Percentiles rank a stretch among this genome's conserved stretches.
Evolutionary conservation across 768 basidiomycete genomes (phyloP).

Genomic region (Psilocybe cubensis): DNA sequence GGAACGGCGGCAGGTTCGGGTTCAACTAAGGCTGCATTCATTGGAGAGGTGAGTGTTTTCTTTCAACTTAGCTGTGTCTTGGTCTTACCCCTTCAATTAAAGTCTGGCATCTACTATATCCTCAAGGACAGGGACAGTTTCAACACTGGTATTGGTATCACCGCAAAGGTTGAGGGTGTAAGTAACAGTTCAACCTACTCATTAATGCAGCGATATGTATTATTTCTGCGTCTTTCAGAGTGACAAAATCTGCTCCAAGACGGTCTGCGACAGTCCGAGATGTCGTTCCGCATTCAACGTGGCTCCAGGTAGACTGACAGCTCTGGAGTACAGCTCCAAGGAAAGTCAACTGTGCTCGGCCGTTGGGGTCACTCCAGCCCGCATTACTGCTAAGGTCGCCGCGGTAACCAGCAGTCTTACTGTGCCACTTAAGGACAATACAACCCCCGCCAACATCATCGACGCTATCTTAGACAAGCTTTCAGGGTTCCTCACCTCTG

Average conservation of each 20-base stretch:
- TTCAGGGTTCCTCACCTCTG: no score
- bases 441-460: no score
- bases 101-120: constrained; percentile 34
- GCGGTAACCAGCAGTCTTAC: no score
- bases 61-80: not conserved
- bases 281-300: constrained; percentile 26
- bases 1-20: constrained; percentile 21
- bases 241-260: constrained; percentile 25
- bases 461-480: no score
- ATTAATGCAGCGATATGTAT: not conserved
- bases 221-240: not conserved
- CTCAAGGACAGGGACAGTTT: constrained; percentile 27
- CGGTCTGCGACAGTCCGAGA: constrained; percentile 20
- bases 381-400: no score
- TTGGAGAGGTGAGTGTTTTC: constrained; percentile 21
- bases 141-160: constrained; percentile 29
- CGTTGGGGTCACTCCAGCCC: no score
- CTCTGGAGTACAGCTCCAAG: constrained; percentile 16
- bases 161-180: constrained; percentile 20
- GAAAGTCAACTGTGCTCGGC: constrained; percentile 25
- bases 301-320: constrained; percentile 29
- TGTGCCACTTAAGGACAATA: no score
- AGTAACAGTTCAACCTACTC: not conserved
- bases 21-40: constrained; percentile 28
- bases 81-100: not conserved